Percentiles rank a stretch among this genome's conserved stretches.
These are phyloP conservation scores for Pythium guiyangense DNA, from an alignment of 352 stramenopile genomes.

Conservation along the genomic window DNA sequence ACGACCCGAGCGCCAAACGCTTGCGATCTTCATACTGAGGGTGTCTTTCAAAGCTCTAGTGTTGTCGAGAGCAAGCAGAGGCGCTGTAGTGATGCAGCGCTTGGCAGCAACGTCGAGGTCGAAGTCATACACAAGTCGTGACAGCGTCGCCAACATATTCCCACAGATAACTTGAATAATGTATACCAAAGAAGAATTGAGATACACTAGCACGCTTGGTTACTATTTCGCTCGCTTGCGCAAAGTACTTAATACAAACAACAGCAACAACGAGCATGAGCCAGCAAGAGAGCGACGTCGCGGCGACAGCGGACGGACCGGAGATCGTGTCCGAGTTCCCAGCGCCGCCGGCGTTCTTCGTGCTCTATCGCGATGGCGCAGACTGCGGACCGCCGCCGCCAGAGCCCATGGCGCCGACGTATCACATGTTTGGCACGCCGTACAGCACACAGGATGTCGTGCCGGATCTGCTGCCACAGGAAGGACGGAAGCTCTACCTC, in stretches of 20 bases:
- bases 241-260: not conserved
- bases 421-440: slow-evolving; percentile 84
- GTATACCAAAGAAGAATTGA: no score
- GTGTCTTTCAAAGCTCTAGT: no score
- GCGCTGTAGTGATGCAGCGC: no score
- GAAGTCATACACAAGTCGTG: no score
- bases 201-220: no score
- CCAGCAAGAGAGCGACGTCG: slow-evolving; percentile 12
- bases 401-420: slow-evolving; percentile 68
- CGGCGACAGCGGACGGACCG: slow-evolving; percentile 32
- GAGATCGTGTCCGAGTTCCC: slow-evolving; percentile 87
- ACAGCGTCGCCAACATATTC: no score
- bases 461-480: slow-evolving; percentile 60
- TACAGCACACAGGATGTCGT: slow-evolving; percentile 82
- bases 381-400: slow-evolving; percentile 51
- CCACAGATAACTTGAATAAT: no score
- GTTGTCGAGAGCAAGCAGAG: no score
- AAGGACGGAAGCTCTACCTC: slow-evolving; percentile 63
- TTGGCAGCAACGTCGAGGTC: no score
- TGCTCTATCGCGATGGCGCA: slow-evolving; percentile 55
- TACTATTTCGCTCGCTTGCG: no score
- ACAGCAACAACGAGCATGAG: slow-evolving; percentile 10
- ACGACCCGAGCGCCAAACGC: no score
- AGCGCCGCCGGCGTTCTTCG: slow-evolving; percentile 73
- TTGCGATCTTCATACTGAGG: no score